Evolutionary conservation across 768 basidiomycete genomes (phyloP), one percentile per base, ranked within the genome.

Genomic region (Serendipita sp.): DNA sequence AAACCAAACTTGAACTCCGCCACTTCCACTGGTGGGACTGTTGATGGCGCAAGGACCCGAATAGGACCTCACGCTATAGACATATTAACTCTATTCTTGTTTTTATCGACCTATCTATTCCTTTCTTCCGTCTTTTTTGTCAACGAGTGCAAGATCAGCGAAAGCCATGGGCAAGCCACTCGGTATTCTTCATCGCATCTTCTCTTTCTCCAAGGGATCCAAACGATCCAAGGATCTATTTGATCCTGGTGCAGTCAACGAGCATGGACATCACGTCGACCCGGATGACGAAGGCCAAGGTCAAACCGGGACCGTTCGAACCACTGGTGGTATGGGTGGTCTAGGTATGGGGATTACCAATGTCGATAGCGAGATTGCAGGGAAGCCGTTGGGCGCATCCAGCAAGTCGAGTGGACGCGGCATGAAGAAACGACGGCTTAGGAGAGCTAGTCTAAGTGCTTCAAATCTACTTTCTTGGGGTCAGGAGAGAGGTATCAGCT

Each of bases 381-480:
- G 3, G 9, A 58, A 24, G 17, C 17, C n/a, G n/a, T n/a, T 26
- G 31, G 22, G 22, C 11, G 7, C 30, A 22, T 22, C 17, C 31
- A 17, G 22, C 22, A 58, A 58, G 31, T 17, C 22, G 22, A 7
- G 53, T 24, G 53, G 31, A 31, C 20, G 17, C 9, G 53, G 53
- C 7, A 28, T 58, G 24, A 26, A 33, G 31, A 58, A 58, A 24
- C 13, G 53, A 28, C 53, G 22, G 17, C 53, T 58, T 28, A 11
- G 53, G 11, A 22, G 53, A 22, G 53, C 53, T 24, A 58, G 53
- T 33, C 22, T 58, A 31, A 58, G 53, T 31, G 53, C 53, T 17
- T 58, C 53, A 22, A 33, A 58, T 28, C 24, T 58, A n/a, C 53
- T 58, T 58, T 58, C 53, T 31, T 58, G 53, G 53, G 53, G 53